phyloP scores from a whole-genome alignment of 306 rosid species.

The Quercus agrifolia region DNA sequence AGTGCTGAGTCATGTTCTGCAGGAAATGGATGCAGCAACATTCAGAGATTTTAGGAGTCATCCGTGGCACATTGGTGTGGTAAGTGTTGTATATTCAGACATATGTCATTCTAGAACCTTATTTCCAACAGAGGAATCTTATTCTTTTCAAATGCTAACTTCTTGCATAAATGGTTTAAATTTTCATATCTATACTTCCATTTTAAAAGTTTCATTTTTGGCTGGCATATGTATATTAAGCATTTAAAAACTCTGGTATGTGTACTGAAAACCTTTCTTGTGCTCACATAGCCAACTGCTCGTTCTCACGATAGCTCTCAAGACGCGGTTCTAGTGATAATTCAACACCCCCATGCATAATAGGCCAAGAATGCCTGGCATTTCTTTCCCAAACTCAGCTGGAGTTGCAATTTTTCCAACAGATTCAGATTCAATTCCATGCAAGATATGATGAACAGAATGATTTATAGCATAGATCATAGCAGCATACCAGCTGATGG shows the following conservation, averaged over 20 bases:
- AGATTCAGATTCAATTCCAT: conserved; percentile 23
- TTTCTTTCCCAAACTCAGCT: conserved; percentile 21
- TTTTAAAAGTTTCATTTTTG: neutral
- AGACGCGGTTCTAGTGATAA: conserved; percentile 67
- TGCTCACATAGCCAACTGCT: conserved; percentile 58
- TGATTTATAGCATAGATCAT: conserved; percentile 12
- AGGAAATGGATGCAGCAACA: conserved; percentile 92
- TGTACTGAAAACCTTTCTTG: conserved; percentile 7
- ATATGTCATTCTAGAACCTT: neutral
- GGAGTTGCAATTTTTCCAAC: conserved; percentile 15
- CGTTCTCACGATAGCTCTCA: conserved; percentile 32
- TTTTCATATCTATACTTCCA: neutral
- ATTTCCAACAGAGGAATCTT: neutral
- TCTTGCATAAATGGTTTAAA: neutral
- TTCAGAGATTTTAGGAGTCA: conserved; percentile 69
- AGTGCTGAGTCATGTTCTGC: conserved; percentile 23
- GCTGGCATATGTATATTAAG: neutral
- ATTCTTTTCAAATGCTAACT: neutral
- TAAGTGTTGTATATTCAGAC: conserved; percentile 32
- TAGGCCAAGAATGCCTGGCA: conserved; percentile 29
- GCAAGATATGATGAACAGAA: conserved; percentile 19
- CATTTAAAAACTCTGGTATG: neutral
- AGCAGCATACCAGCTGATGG: conserved; percentile 18
- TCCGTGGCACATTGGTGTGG: conserved; percentile 95
- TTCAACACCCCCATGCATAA: conserved; percentile 69